These are phyloP conservation scores for Hordeum vulgare DNA, from an alignment of 176 grass and related monocot genomes.

Conservation along the genomic window MorexV3_pseudomolecules_assembly NC_058524.1:551326740-551327239, in stretches of 20 bases:
- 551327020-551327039: slow-evolving; percentile 1
- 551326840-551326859: not conserved
- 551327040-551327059: not conserved
- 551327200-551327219: slow-evolving; percentile 74
- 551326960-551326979: not conserved
- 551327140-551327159: slow-evolving; percentile 54
- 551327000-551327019: slow-evolving; percentile 14
- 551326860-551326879: not conserved
- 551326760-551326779: not conserved
- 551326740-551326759: not conserved
- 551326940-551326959: not conserved
- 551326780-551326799: no score
- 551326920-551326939: not conserved
- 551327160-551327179: slow-evolving; percentile 72
- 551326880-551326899: not conserved
- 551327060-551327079: not conserved
- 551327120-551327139: not conserved
- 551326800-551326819: not conserved
- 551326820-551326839: slow-evolving; percentile 22
- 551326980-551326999: not conserved
- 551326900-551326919: not conserved
- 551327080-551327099: not conserved
- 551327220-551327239: slow-evolving; percentile 84
- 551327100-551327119: not conserved
- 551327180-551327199: slow-evolving; percentile 92